These are phyloP conservation scores for Metschnikowia anglica DNA, from an alignment of 805 yeast genomes.

Conservation along the genomic window DNA sequence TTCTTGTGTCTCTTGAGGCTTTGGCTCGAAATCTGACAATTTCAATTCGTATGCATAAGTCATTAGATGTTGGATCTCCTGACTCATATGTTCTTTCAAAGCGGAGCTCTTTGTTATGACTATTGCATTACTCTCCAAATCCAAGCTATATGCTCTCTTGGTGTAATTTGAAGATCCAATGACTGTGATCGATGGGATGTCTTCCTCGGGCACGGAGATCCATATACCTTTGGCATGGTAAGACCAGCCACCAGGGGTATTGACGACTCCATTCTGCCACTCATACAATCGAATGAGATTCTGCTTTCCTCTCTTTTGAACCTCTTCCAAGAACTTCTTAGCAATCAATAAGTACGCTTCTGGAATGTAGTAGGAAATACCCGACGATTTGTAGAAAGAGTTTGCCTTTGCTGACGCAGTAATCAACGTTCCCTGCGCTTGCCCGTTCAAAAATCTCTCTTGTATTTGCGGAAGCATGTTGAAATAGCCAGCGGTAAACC, in stretches of 20 bases:
- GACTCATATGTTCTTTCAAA: conserved; percentile 55
- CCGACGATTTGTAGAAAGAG: conserved; percentile 83
- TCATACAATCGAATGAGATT: conserved; percentile 60
- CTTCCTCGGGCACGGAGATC: conserved; percentile 61
- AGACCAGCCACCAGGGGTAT: conserved; percentile 87
- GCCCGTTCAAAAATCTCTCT: conserved; percentile 53
- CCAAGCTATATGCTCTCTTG: conserved; percentile 80
- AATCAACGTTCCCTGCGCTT: conserved; percentile 66
- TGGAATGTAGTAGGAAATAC: conserved; percentile 79
- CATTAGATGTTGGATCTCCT: conserved; percentile 63
- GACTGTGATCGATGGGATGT: conserved; percentile 68
- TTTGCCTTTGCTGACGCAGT: conserved; percentile 92
- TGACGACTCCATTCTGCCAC: conserved; percentile 86
- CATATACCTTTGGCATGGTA: conserved; percentile 97
- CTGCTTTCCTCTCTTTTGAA: conserved; percentile 41
- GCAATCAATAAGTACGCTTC: conserved; percentile 82
- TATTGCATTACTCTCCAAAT: conserved; percentile 84
- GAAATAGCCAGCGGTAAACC: conserved; percentile 95
- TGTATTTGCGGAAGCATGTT: conserved; percentile 80
- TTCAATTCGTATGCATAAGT: conserved; percentile 51
- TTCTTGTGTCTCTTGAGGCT: conserved; percentile 16
- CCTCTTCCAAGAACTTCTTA: conserved; percentile 58
- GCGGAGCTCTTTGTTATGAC: conserved; percentile 66
- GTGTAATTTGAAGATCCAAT: conserved; percentile 95
- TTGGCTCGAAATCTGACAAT: conserved; percentile 57